Evolutionary conservation across 176 grass and related monocot genomes (phyloP), one percentile per base, ranked within the genome.

Genomic region (Triticum turgidum): DNA sequence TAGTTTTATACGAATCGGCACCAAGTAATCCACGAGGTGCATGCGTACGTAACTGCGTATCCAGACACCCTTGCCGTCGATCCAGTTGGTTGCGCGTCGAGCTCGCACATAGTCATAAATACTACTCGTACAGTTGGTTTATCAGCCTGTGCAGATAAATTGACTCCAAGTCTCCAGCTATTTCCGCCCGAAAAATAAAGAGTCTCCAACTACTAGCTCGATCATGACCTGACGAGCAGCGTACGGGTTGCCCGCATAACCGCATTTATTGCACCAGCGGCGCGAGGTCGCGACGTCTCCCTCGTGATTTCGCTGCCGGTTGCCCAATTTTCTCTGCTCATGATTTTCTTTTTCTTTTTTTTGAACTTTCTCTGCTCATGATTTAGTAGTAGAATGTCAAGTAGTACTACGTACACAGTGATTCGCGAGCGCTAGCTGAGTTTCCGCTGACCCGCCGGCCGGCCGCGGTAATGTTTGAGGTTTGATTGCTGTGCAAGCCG

Each of bases 401-500:
- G 22, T 2, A 17, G 22, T 2, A 73, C 12, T 29, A 49, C 42
- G 42, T 74, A 24, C 24, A 22, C 80, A 54, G n/a, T 32, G 17
- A 42, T 69, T 15, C 21, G 27, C 47, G 42, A 74, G 61, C 37
- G 7, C 14, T 34, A 63, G 24, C 14, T n/a, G 78, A 21, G 54
- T 59, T 59, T 59, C 42, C 24, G 72, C 81, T 87, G 79, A 80
- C 68, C 73, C 10, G 72, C 41, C 25, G 42, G 27, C 42, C 42
- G 12, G 41, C 44, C 71, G 80, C 68, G 42, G 81, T 37, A 68
- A 84, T 5, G 41, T 22, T 84, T 49, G 85, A 84, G 15, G 41
- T 22, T 84, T 49, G 85, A 87, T 90, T 84, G 67, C 21, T 67
- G 75, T 9, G 59, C 67, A 80, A 87, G 89, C 65, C 85, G 80